phyloP scores from a whole-genome alignment of 2,329 filamentous ascomycete species.

The Curvularia sp. region DNA sequence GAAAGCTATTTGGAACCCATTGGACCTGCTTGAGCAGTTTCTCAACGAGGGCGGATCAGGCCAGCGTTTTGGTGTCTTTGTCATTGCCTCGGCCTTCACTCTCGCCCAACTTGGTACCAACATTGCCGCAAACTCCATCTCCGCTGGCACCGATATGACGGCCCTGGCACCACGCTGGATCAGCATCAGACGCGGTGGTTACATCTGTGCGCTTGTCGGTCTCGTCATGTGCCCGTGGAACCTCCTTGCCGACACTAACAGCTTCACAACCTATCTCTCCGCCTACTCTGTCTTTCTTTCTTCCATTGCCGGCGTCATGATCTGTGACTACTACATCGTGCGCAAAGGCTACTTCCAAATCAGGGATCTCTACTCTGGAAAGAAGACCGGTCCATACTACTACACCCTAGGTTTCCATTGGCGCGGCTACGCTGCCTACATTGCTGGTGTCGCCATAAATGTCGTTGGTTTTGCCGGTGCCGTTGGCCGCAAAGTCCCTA shows the following conservation, averaged over 20 bases:
- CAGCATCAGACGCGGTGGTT: slow-evolving; percentile 86
- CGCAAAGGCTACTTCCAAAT: slow-evolving; percentile 82
- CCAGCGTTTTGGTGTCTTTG: slow-evolving; percentile 59
- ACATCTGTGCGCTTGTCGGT: slow-evolving; percentile 80
- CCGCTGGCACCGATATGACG: slow-evolving; percentile 82
- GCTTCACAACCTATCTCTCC: slow-evolving; percentile 90
- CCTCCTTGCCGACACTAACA: slow-evolving; percentile 75
- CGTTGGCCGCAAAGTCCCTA: slow-evolving; percentile 73
- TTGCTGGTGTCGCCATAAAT: slow-evolving; percentile 85
- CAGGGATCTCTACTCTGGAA: slow-evolving; percentile 78
- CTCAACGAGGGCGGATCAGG: slow-evolving; percentile 51
- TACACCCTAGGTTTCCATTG: slow-evolving; percentile 78
- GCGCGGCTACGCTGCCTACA: slow-evolving; percentile 83
- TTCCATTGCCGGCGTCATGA: slow-evolving; percentile 90
- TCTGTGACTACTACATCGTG: slow-evolving; percentile 86
- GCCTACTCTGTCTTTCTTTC: slow-evolving; percentile 95
- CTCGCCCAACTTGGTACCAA: slow-evolving; percentile 87
- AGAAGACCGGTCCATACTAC: slow-evolving; percentile 73
- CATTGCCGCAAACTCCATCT: slow-evolving; percentile 85
- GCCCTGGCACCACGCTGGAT: slow-evolving; percentile 80
- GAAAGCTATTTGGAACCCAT: slow-evolving; percentile 54
- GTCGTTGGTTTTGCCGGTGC: slow-evolving; percentile 90
- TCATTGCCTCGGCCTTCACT: slow-evolving; percentile 62
- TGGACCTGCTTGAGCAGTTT: slow-evolving; percentile 53
- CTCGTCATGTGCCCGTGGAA: slow-evolving; percentile 89